phyloP scores from a whole-genome alignment of 306 rosid species.

The Medicago lupulina region DNA sequence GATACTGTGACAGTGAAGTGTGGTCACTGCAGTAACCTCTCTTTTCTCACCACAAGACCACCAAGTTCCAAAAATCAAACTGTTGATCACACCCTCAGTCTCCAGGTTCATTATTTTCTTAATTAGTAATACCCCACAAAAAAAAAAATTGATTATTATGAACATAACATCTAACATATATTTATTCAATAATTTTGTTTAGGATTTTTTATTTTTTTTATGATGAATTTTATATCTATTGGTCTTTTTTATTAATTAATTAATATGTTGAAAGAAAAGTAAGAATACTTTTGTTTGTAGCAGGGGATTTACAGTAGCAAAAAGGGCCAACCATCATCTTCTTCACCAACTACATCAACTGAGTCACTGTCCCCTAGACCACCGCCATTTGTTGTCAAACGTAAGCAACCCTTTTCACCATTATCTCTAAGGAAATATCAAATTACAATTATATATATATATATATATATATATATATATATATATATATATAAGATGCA shows the following conservation, averaged over 20 bases:
- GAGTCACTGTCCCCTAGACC: conserved; percentile 86
- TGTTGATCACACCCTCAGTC: conserved; percentile 70
- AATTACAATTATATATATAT: too few species aligned
- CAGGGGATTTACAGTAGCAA: conserved; percentile 71
- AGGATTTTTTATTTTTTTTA: too few species aligned
- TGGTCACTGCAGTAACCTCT: conserved; percentile 95
- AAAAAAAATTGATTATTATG: too few species aligned
- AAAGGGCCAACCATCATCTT: conserved; percentile 64
- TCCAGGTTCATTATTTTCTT: conserved; percentile 53
- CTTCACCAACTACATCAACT: conserved; percentile 60
- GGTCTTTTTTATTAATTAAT: too few species aligned
- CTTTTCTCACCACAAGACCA: conserved; percentile 87
- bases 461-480: too few species aligned
- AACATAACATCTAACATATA: too few species aligned
- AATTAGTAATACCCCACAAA: too few species aligned
- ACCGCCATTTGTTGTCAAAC: conserved; percentile 90
- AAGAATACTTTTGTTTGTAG: neutral
- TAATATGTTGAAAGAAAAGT: neutral
- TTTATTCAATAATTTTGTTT: too few species aligned
- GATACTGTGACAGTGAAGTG: conserved; percentile 99
- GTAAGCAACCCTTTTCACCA: conserved; percentile 41
- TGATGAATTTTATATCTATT: too few species aligned
- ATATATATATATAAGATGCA: neutral
- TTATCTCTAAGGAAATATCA: conserved; percentile 4
- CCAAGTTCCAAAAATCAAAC: conserved; percentile 61